A percentile compares a stretch with the other conserved stretches of the same genome.
Conservation (phyloP, 768 basidiomycete species). For the Mycena floridula region DNA sequence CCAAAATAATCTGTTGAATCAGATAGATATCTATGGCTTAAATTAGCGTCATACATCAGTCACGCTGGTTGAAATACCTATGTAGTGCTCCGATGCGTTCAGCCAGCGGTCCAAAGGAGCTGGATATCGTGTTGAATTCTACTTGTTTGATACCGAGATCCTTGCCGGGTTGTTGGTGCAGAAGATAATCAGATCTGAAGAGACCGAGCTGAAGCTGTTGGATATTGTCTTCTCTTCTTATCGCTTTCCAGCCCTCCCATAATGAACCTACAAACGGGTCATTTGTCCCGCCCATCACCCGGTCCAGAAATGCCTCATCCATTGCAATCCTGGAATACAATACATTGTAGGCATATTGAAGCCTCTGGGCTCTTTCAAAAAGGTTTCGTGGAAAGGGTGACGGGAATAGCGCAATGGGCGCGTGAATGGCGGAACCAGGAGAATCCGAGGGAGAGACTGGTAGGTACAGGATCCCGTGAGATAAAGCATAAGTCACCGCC, state of each 20-base stretch:
- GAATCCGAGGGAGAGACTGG: conserved; percentile 37
- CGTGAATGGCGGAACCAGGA: conserved; percentile 79
- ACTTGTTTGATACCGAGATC: conserved; percentile 76
- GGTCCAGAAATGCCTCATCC: conserved; percentile 75
- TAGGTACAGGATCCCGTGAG: conserved; percentile 81
- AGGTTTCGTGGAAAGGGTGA: conserved; percentile 74
- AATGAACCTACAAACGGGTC: conserved; percentile 84
- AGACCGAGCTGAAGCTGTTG: conserved; percentile 85
- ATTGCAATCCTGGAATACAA: conserved; percentile 82
- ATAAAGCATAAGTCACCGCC: conserved; percentile 79
- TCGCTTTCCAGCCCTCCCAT: conserved; percentile 80
- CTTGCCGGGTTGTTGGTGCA: conserved; percentile 48
- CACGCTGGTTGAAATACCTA: conserved; percentile 39
- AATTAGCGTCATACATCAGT: not conserved
- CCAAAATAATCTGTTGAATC: conserved; percentile 63
- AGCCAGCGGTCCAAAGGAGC: conserved; percentile 82
- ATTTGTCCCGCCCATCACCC: conserved; percentile 78
- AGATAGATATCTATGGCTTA: conserved; percentile 35
- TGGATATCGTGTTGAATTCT: conserved; percentile 96
- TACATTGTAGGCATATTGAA: conserved; percentile 78
- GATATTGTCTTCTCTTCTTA: conserved; percentile 53
- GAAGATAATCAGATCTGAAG: conserved; percentile 91
- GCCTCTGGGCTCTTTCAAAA: conserved; percentile 54
- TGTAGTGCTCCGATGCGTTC: conserved; percentile 67
- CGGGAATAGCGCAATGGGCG: conserved; percentile 85